Percentiles rank a stretch among this genome's conserved stretches.
phyloP scores from a whole-genome alignment of 805 yeast genomes.

The Candida loeiensis region DNA sequence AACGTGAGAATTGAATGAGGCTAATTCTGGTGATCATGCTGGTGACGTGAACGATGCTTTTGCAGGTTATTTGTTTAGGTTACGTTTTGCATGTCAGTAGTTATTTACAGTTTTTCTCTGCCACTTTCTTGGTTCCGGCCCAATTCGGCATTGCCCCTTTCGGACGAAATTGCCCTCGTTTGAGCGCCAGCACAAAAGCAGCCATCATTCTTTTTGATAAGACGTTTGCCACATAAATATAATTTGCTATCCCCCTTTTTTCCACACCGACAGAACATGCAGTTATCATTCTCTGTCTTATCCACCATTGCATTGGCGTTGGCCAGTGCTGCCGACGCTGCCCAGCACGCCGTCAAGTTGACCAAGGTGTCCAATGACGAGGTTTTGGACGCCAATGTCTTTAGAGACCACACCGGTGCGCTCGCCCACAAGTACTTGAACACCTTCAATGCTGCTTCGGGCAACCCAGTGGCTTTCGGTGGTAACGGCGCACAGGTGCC shows the following conservation, averaged over 20 bases:
- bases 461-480: slow-evolving; percentile 22
- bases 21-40: too few species aligned
- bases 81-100: too few species aligned
- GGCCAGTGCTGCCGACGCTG: slow-evolving; percentile 42
- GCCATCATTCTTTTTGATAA: slow-evolving; percentile 4
- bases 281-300: slow-evolving; percentile 34
- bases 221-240: slow-evolving; percentile 1
- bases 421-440: slow-evolving; percentile 61
- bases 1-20: too few species aligned
- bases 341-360: slow-evolving; percentile 53
- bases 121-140: neutral
- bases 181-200: slow-evolving; percentile 1
- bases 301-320: slow-evolving; percentile 43
- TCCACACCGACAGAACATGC: slow-evolving; percentile 19
- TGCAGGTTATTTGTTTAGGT: too few species aligned
- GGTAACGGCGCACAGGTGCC: slow-evolving; percentile 37
- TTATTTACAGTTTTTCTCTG: too few species aligned
- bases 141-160: slow-evolving; percentile 1
- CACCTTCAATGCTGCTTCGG: slow-evolving; percentile 38
- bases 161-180: neutral
- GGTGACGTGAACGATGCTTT: too few species aligned
- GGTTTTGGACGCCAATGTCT: slow-evolving; percentile 48
- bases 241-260: slow-evolving; percentile 5
- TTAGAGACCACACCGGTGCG: slow-evolving; percentile 51
- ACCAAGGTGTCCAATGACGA: slow-evolving; percentile 58